Conservation (phyloP, 2,329 filamentous ascomycete species). For the Monosporascus sp. region DNA sequence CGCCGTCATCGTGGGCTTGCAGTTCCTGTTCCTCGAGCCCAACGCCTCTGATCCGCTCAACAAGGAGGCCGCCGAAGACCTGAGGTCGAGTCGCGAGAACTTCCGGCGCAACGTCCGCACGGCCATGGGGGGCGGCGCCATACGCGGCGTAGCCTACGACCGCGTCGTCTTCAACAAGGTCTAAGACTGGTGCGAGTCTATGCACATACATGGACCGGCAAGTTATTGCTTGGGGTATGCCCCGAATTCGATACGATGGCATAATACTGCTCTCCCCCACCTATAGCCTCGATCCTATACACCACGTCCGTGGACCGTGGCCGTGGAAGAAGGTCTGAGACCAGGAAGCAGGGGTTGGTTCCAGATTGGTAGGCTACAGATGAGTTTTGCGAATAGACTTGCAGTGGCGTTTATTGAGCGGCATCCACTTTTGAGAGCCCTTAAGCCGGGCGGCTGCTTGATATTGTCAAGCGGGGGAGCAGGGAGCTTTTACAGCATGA, state of each 20-base stretch:
- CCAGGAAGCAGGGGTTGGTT: too few relatives aligned
- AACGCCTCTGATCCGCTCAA: constrained; percentile 97
- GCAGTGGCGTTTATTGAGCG: constrained; percentile 2
- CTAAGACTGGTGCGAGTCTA: not conserved
- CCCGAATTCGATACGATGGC: too few relatives aligned
- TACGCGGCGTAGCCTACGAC: constrained; percentile 72
- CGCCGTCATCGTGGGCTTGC: constrained; percentile 85
- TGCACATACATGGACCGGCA: not conserved
- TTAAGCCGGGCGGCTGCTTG: too few relatives aligned
- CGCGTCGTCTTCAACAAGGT: constrained; percentile 60
- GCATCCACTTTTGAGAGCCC: constrained; percentile 1
- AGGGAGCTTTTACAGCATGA: too few relatives aligned
- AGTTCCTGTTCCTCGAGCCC: constrained; percentile 97
- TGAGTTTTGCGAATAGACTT: not conserved
- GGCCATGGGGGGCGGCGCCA: constrained; percentile 73
- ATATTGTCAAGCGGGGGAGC: too few relatives aligned
- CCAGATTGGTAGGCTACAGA: not conserved
- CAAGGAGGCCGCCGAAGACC: constrained; percentile 92
- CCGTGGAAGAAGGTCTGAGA: too few relatives aligned
- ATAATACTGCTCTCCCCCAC: too few relatives aligned
- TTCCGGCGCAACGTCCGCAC: constrained; percentile 89
- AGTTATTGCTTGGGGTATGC: too few relatives aligned
- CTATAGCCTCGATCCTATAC: too few relatives aligned
- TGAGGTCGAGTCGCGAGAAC: constrained; percentile 75
- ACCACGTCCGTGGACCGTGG: too few relatives aligned